Evolutionary conservation across 1,139 yeast species (phyloP).

Genomic region (Candida glucosophila): DNA sequence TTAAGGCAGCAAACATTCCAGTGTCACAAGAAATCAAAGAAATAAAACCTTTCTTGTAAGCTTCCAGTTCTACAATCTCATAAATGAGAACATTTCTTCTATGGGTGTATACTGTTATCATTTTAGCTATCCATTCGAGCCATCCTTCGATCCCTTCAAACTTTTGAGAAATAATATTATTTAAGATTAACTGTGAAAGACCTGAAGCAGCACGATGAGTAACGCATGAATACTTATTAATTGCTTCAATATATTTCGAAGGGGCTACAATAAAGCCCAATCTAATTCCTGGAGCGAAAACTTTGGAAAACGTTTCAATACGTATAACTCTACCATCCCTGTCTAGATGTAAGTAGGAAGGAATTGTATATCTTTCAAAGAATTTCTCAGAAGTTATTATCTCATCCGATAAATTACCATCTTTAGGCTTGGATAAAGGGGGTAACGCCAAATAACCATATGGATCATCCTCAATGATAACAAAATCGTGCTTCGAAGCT

Average conservation of each 20-base stretch:
- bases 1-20: slow-evolving; percentile 70
- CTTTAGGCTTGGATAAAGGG: slow-evolving; percentile 20
- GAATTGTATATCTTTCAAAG: slow-evolving; percentile 24
- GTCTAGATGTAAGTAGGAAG: slow-evolving; percentile 35
- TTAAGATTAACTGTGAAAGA: slow-evolving; percentile 26
- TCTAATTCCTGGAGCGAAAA: slow-evolving; percentile 37
- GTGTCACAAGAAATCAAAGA: slow-evolving; percentile 56
- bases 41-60: slow-evolving; percentile 24
- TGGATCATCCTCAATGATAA: slow-evolving; percentile 37
- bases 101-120: slow-evolving; percentile 49
- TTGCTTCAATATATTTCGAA: slow-evolving; percentile 26
- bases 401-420: slow-evolving; percentile 12
- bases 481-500: slow-evolving; percentile 32
- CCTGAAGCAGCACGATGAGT: slow-evolving; percentile 41
- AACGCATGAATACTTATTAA: slow-evolving; percentile 22
- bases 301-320: slow-evolving; percentile 34
- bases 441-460: slow-evolving; percentile 34
- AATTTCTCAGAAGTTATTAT: slow-evolving; percentile 25
- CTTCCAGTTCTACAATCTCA: slow-evolving; percentile 16
- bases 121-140: slow-evolving; percentile 54
- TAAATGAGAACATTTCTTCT: slow-evolving; percentile 43
- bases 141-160: slow-evolving; percentile 55
- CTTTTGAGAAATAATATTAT: slow-evolving; percentile 33
- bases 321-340: slow-evolving; percentile 31
- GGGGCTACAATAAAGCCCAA: slow-evolving; percentile 34